Evolutionary conservation across 768 basidiomycete species (phyloP).

Genomic region (Pleurotus tuber-regium): DNA sequence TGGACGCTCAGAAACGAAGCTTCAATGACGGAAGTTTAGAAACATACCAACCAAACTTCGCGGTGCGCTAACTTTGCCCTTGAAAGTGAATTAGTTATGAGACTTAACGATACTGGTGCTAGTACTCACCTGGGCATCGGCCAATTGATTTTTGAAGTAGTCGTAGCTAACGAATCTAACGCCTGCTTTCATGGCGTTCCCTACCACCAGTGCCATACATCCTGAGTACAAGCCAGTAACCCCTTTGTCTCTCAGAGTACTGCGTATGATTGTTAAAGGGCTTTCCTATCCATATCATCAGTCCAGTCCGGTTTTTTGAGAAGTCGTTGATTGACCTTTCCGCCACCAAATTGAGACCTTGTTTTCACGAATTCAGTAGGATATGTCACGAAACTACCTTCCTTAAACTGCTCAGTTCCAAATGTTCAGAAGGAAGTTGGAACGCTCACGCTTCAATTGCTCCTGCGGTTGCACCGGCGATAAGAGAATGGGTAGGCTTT

Average conservation of each 20-base stretch:
- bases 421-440: neutral
- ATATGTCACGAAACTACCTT: slow-evolving; percentile 75
- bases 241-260: slow-evolving; percentile 75
- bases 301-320: neutral
- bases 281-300: slow-evolving; percentile 36
- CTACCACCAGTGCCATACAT: slow-evolving; percentile 84
- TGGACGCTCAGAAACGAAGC: neutral
- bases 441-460: slow-evolving; percentile 85
- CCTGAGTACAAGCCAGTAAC: slow-evolving; percentile 90
- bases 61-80: slow-evolving; percentile 92
- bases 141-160: slow-evolving; percentile 80
- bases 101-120: neutral
- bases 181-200: slow-evolving; percentile 92
- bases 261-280: slow-evolving; percentile 69
- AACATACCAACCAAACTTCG: slow-evolving; percentile 73
- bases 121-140: slow-evolving; percentile 71
- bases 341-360: slow-evolving; percentile 80
- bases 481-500: slow-evolving; percentile 80
- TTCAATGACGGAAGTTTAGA: neutral
- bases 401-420: slow-evolving; percentile 33
- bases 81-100: slow-evolving; percentile 6
- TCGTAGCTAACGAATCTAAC: slow-evolving; percentile 96
- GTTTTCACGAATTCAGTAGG: slow-evolving; percentile 95
- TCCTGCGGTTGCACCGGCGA: slow-evolving; percentile 91
- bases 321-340: slow-evolving; percentile 45